These are phyloP conservation scores for Linnemannia schmuckeri DNA, from an alignment of 192 early-diverging fungal species.

Conservation along the genomic window DNA sequence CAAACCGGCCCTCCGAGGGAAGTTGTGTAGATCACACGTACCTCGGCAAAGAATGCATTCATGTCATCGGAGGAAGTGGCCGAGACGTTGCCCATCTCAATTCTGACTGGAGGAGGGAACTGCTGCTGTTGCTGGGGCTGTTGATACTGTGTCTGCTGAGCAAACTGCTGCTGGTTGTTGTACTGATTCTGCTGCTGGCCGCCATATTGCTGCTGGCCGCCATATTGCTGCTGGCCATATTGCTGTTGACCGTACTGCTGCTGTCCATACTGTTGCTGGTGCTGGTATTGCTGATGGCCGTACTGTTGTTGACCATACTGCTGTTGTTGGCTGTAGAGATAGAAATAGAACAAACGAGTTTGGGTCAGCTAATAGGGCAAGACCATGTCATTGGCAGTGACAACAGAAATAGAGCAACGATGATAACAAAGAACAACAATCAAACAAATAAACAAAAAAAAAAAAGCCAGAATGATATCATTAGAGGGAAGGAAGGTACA, in stretches of 20 bases:
- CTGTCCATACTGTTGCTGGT: constrained; percentile 10
- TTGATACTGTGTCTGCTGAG: constrained; percentile 8
- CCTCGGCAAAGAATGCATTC: constrained; percentile 44
- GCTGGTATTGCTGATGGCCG: constrained; percentile 16
- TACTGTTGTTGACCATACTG: constrained; percentile 8
- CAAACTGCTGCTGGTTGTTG: constrained; percentile 13
- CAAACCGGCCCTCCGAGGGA: too few species aligned
- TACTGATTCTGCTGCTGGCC: constrained; percentile 1
- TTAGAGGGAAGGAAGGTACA: not conserved
- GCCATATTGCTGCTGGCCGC: constrained; percentile 2
- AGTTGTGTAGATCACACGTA: not conserved
- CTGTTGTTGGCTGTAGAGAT: not conserved
- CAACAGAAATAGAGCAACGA: not conserved
- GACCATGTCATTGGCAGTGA: not conserved
- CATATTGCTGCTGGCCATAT: constrained; percentile 18
- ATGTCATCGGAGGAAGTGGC: constrained; percentile 24
- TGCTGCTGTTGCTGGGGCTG: constrained; percentile 18
- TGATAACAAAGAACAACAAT: not conserved
- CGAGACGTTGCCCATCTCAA: constrained; percentile 41
- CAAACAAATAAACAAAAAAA: not conserved
- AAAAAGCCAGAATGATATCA: constrained; percentile 11
- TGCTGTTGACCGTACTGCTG: constrained; percentile 31
- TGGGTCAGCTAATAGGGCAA: not conserved
- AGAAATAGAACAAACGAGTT: not conserved
- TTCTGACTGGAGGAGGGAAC: constrained; percentile 35